A percentile compares a stretch with the other conserved stretches of the same genome.
Evolutionary conservation across 2,329 filamentous ascomycete species (phyloP).

Genomic region (Paramyrothecium sp.): DNA sequence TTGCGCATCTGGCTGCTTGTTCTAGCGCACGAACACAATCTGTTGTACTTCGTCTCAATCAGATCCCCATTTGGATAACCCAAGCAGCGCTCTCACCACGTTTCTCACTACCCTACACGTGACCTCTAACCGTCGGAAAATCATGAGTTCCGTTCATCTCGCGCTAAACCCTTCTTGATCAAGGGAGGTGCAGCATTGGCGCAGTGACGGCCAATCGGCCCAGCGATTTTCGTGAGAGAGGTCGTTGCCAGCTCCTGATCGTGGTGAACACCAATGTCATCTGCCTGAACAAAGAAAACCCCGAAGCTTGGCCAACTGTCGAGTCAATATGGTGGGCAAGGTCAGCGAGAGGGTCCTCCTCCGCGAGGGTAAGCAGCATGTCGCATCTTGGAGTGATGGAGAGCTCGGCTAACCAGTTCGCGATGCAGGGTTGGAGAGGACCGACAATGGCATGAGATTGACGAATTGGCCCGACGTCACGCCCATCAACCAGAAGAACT

Average conservation of each 20-base stretch:
- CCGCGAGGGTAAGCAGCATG: constrained; percentile 50
- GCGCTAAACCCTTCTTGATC: background rate
- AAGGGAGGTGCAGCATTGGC: background rate
- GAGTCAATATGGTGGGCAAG: constrained; percentile 58
- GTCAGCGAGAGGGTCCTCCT: constrained; percentile 64
- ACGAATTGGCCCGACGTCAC: constrained; percentile 89
- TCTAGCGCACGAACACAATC: too few relatives aligned
- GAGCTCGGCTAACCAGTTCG: constrained; percentile 18
- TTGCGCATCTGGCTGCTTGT: too few relatives aligned
- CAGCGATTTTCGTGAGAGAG: background rate
- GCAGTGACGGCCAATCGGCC: background rate
- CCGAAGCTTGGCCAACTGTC: background rate
- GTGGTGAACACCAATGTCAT: background rate
- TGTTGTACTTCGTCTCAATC: too few relatives aligned
- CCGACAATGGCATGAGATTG: constrained; percentile 97
- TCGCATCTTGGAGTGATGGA: constrained; percentile 1
- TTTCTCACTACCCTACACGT: background rate
- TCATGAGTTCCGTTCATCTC: background rate
- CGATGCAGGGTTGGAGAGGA: constrained; percentile 78
- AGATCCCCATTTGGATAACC: too few relatives aligned
- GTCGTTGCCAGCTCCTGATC: background rate
- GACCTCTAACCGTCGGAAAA: background rate
- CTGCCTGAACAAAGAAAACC: background rate
- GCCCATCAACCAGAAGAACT: constrained; percentile 99
- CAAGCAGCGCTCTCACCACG: too few relatives aligned